phyloP scores from a whole-genome alignment of 257 asterid genomes.

The Solanum dulcamara region DNA sequence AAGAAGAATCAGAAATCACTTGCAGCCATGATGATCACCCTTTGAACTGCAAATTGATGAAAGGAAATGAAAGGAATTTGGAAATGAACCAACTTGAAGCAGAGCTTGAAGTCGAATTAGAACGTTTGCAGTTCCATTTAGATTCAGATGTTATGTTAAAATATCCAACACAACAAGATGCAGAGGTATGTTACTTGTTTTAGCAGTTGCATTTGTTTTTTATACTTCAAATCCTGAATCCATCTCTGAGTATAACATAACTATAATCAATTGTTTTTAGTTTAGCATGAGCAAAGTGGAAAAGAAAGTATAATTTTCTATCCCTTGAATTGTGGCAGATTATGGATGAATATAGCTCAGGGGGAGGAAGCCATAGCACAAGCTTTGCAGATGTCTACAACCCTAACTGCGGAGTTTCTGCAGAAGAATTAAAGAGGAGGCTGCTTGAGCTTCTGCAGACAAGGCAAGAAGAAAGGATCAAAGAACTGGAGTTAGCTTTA shows the following conservation, averaged over 20 bases:
- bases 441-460: conserved; percentile 41
- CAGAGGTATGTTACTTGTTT: conserved; percentile 37
- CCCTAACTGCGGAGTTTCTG: conserved; percentile 30
- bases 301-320: not conserved
- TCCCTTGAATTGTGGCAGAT: conserved; percentile 15
- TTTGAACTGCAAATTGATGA: not conserved
- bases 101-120: conserved; percentile 58
- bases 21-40: conserved; percentile 13
- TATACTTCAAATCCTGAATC: not conserved
- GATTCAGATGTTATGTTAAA: conserved; percentile 17
- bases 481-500: conserved; percentile 50
- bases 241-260: not conserved
- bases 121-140: conserved; percentile 29
- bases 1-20: conserved; percentile 6
- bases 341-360: conserved; percentile 25
- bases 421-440: conserved; percentile 50
- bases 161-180: conserved; percentile 8
- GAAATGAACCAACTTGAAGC: conserved; percentile 57
- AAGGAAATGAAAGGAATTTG: conserved; percentile 11
- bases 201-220: not conserved
- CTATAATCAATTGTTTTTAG: not conserved
- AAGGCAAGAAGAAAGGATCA: conserved; percentile 50
- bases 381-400: conserved; percentile 15
- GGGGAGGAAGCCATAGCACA: conserved; percentile 17
- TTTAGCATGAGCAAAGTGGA: not conserved